Conservation (phyloP, 768 basidiomycete genomes). For the Hypholoma fasciculare region DNA sequence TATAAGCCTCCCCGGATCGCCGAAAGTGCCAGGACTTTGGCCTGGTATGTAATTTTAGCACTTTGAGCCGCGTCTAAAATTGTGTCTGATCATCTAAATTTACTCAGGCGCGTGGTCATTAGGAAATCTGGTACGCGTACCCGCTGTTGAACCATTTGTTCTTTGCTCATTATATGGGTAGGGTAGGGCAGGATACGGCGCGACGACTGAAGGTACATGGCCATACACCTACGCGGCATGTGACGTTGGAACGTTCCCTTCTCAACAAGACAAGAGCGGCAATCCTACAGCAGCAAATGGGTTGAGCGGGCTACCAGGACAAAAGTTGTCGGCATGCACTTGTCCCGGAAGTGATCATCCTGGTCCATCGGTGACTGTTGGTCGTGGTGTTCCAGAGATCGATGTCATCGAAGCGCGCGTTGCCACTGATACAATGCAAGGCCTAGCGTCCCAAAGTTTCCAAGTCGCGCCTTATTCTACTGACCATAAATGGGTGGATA, state of each 20-base stretch:
- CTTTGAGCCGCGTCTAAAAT: too few species aligned
- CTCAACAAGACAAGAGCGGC: constrained; percentile 67
- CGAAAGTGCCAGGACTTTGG: constrained; percentile 74
- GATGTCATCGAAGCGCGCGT: constrained; percentile 89
- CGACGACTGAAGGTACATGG: constrained; percentile 85
- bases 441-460: constrained; percentile 77
- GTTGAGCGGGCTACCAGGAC: constrained; percentile 83
- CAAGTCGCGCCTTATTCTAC: constrained; percentile 82
- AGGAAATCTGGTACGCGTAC: constrained; percentile 61
- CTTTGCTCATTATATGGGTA: constrained; percentile 10
- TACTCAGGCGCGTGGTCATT: constrained; percentile 66
- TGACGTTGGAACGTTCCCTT: constrained; percentile 84
- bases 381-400: constrained; percentile 89
- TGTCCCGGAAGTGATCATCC: constrained; percentile 88
- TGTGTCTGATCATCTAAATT: not conserved
- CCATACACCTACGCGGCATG: constrained; percentile 86
- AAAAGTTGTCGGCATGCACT: constrained; percentile 85
- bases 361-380: constrained; percentile 67
- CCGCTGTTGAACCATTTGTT: not conserved
- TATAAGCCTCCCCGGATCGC: constrained; percentile 71
- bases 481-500: constrained; percentile 60
- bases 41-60: constrained; percentile 52
- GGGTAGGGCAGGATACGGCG: constrained; percentile 89
- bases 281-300: constrained; percentile 61
- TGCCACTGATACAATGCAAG: constrained; percentile 47